A percentile compares a stretch with the other conserved stretches of the same genome.
Conservation (phyloP, 176 grass and related monocot species). For the Chloris gayana region DNA sequence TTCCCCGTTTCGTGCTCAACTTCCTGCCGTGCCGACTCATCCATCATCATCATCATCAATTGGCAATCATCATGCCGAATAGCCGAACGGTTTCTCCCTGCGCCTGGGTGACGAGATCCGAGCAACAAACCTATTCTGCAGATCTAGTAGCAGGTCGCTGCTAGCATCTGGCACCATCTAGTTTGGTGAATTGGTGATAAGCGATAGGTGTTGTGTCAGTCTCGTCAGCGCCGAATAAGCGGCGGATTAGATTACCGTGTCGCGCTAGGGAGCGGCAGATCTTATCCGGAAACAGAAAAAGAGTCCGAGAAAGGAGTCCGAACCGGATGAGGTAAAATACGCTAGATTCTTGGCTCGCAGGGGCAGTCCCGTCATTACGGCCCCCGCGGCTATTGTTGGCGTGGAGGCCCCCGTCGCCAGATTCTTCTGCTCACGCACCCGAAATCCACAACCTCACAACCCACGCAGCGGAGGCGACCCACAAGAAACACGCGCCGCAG, state of each 20-base stretch:
- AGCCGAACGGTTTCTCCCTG: background rate
- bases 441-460: conserved; percentile 34
- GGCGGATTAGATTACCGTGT: background rate
- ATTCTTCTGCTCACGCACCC: conserved; percentile 33
- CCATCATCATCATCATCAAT: background rate
- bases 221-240: background rate
- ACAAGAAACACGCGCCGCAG: conserved; percentile 39
- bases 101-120: background rate
- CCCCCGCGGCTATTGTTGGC: conserved; percentile 30
- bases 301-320: background rate
- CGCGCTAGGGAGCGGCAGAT: background rate
- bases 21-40: background rate
- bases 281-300: conserved; percentile 26
- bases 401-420: conserved; percentile 24
- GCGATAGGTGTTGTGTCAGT: background rate
- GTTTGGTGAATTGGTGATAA: background rate
- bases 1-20: background rate
- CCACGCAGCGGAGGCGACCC: conserved; percentile 34
- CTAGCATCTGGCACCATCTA: no score
- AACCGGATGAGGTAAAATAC: conserved; percentile 46
- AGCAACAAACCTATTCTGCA: no score
- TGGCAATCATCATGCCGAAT: no score
- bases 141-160: no score
- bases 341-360: background rate
- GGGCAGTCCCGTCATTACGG: conserved; percentile 35